Evolutionary conservation across 352 stramenopile genomes (phyloP).

Genomic region (Globisporangium viniferum): DNA sequence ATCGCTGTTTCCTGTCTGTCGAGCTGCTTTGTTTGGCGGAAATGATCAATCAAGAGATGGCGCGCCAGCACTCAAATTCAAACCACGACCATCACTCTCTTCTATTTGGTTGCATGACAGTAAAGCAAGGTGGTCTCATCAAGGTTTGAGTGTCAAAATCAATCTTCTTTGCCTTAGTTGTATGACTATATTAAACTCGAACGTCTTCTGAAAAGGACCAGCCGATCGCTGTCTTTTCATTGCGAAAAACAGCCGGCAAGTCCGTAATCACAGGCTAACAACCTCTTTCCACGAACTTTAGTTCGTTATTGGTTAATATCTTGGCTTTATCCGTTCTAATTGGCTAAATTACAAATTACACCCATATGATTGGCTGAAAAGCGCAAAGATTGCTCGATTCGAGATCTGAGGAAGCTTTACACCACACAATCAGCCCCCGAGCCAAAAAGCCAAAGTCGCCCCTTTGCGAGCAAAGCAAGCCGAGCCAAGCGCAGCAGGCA

Average conservation of each 20-base stretch:
- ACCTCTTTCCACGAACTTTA: not conserved
- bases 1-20: constrained; percentile 13
- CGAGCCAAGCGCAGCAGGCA: not conserved
- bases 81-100: constrained; percentile 8
- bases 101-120: not conserved
- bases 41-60: constrained; percentile 13
- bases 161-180: not conserved
- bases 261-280: not conserved
- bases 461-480: constrained; percentile 9
- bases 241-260: not conserved
- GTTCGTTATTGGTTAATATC: constrained; percentile 11
- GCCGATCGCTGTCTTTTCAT: not conserved
- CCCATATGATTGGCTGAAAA: constrained; percentile 14
- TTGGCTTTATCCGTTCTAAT: not conserved
- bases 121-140: not conserved
- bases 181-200: not conserved
- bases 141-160: no score
- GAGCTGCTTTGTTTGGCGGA: constrained; percentile 4
- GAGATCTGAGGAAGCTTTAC: constrained; percentile 20
- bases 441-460: constrained; percentile 19
- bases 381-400: constrained; percentile 24
- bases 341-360: constrained; percentile 1
- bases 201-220: not conserved
- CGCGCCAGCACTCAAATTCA: constrained; percentile 10
- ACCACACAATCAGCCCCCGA: constrained; percentile 44